phyloP scores from a whole-genome alignment of 2,329 filamentous ascomycete species.

The Talaromyces rugulosus region DNA sequence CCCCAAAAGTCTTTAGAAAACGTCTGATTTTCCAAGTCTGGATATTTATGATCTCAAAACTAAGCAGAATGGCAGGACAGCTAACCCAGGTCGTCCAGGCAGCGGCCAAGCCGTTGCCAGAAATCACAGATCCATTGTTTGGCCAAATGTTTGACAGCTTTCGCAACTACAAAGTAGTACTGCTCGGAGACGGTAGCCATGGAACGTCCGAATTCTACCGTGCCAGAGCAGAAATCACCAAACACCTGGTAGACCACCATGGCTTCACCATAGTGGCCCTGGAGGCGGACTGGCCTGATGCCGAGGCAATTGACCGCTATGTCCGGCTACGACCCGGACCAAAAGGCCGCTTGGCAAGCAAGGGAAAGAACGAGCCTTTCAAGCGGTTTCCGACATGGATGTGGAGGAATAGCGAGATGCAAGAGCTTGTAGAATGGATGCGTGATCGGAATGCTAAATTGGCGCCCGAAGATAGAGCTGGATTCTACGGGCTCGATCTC shows the following conservation, averaged over 20 bases:
- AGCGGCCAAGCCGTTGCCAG: conserved; percentile 34
- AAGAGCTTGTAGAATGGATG: conserved; percentile 51
- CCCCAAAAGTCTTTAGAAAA: neutral
- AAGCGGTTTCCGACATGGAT: conserved; percentile 53
- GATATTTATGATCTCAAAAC: neutral
- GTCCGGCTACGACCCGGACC: conserved; percentile 43
- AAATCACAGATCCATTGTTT: conserved; percentile 33
- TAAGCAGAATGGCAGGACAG: conserved; percentile 19
- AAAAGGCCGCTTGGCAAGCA: conserved; percentile 25
- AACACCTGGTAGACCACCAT: conserved; percentile 46
- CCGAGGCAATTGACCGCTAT: conserved; percentile 49
- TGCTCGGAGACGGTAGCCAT: conserved; percentile 47
- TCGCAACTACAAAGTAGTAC: conserved; percentile 37
- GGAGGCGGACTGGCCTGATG: conserved; percentile 54
- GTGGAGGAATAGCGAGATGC: conserved; percentile 53
- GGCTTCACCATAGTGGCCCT: conserved; percentile 50
- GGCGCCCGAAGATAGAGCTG: conserved; percentile 27
- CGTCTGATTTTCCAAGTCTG: neutral
- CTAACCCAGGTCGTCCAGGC: conserved; percentile 31
- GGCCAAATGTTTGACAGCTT: conserved; percentile 40
- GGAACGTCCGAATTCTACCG: conserved; percentile 55
- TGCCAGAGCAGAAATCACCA: conserved; percentile 50
- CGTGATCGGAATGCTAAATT: conserved; percentile 38
- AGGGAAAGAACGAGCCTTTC: conserved; percentile 37
- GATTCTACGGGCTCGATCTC: conserved; percentile 51